These are phyloP conservation scores for Ophiocordyceps camponoti-floridani DNA, from an alignment of 2,329 filamentous ascomycete species.

Conservation along the genomic window DNA sequence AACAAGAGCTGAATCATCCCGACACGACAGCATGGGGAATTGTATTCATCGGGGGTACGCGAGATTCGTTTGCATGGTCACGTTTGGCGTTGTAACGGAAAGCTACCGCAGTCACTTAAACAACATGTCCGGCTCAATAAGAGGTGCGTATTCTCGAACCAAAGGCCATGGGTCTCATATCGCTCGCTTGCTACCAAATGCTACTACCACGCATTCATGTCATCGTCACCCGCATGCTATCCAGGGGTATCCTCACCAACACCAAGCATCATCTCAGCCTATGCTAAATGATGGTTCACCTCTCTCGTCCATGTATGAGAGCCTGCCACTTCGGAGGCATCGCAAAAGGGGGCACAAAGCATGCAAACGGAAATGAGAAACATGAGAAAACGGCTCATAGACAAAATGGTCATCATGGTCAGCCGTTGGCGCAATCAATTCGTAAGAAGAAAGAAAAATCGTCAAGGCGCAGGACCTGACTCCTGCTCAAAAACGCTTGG, in stretches of 20 bases:
- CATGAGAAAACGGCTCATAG: background rate
- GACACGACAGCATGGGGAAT: background rate
- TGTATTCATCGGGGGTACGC: too few relatives aligned
- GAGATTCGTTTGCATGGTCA: background rate
- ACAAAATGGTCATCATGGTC: background rate
- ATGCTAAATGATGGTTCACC: background rate
- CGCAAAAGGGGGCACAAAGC: background rate
- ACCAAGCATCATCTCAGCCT: background rate
- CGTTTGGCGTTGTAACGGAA: too few relatives aligned
- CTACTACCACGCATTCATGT: background rate
- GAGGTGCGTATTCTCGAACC: too few relatives aligned
- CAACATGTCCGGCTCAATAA: too few relatives aligned
- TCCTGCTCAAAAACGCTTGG: background rate
- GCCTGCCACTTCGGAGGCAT: background rate
- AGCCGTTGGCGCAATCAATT: background rate
- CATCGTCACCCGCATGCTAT: background rate
- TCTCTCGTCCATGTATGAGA: background rate
- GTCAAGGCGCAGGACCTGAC: too few relatives aligned
- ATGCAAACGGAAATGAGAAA: background rate
- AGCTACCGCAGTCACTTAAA: too few relatives aligned
- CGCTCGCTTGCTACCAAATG: background rate
- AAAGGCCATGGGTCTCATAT: too few relatives aligned
- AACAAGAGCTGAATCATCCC: constrained; percentile 7
- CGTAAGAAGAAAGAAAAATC: background rate
- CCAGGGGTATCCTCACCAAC: background rate